phyloP scores from a whole-genome alignment of 2,329 filamentous ascomycete species.

The Dothideomycetes sp. region DNA sequence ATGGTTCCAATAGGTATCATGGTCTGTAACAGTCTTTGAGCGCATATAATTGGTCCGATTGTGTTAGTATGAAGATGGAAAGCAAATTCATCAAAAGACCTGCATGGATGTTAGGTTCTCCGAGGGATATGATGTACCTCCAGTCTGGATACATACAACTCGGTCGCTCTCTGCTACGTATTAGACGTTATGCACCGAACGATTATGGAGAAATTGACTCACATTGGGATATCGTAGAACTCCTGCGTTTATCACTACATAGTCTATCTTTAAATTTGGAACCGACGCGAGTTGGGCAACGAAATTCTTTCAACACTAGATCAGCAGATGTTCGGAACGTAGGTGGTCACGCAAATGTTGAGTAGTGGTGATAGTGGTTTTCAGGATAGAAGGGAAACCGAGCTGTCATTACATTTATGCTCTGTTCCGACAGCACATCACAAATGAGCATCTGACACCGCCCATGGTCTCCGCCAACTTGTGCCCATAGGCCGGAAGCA shows the following conservation, averaged over 20 bases:
- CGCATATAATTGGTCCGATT: slow-evolving; percentile 49
- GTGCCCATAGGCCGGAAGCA: slow-evolving; percentile 33
- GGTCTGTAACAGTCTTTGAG: slow-evolving; percentile 42
- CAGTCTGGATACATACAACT: slow-evolving; percentile 33
- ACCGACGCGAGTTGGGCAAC: slow-evolving; percentile 32
- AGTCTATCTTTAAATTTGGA: slow-evolving; percentile 40
- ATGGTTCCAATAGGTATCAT: slow-evolving; percentile 41
- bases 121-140: background rate
- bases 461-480: slow-evolving; percentile 36
- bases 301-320: slow-evolving; percentile 31
- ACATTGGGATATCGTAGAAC: slow-evolving; percentile 49
- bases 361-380: background rate
- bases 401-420: slow-evolving; percentile 35
- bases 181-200: background rate
- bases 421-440: slow-evolving; percentile 45
- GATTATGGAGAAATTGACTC: slow-evolving; percentile 20
- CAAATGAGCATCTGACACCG: slow-evolving; percentile 41
- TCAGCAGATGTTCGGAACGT: background rate
- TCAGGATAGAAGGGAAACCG: background rate
- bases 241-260: slow-evolving; percentile 49
- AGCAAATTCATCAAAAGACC: slow-evolving; percentile 45
- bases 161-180: slow-evolving; percentile 38
- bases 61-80: slow-evolving; percentile 50
- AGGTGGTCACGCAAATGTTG: background rate
- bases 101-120: slow-evolving; percentile 20